Percentiles rank a stretch among this genome's conserved stretches.
These are phyloP conservation scores for Botryotinia calthae DNA, from an alignment of 2,329 filamentous ascomycete species.

Conservation along the genomic window DNA sequence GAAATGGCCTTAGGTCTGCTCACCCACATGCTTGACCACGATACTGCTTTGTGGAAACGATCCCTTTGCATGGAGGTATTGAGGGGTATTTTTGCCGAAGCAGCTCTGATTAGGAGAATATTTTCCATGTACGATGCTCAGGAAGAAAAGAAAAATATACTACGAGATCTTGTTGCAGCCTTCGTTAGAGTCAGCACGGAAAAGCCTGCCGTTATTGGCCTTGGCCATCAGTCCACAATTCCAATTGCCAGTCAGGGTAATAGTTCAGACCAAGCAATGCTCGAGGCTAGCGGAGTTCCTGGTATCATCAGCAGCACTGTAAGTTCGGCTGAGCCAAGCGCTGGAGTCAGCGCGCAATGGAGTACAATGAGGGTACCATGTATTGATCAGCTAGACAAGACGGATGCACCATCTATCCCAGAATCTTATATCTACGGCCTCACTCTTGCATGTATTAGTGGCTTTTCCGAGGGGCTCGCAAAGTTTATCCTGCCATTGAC, in stretches of 20 bases:
- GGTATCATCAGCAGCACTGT: conserved; percentile 79
- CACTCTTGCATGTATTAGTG: conserved; percentile 83
- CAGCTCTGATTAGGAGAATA: conserved; percentile 72
- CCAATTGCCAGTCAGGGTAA: conserved; percentile 61
- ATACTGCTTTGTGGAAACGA: conserved; percentile 80
- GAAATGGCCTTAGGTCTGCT: conserved; percentile 78
- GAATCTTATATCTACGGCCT: conserved; percentile 94
- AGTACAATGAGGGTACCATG: conserved; percentile 83
- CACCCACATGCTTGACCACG: conserved; percentile 84
- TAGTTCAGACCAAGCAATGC: conserved; percentile 76
- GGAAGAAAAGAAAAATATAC: conserved; percentile 68
- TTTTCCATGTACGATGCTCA: conserved; percentile 76
- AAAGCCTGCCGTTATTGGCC: conserved; percentile 82
- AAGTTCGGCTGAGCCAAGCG: conserved; percentile 61
- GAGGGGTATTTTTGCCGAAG: conserved; percentile 78
- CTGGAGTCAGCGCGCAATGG: conserved; percentile 86
- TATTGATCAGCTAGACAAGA: conserved; percentile 92
- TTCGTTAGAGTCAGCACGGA: conserved; percentile 94
- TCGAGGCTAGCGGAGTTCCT: conserved; percentile 83
- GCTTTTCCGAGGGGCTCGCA: conserved; percentile 85
- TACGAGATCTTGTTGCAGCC: conserved; percentile 78
- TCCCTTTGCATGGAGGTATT: conserved; percentile 90
- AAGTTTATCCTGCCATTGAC: conserved; percentile 92
- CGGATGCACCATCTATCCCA: conserved; percentile 75
- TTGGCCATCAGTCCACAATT: conserved; percentile 83